Percentiles rank a stretch among this genome's conserved stretches.
phyloP scores from a whole-genome alignment of 768 basidiomycete genomes.

The Tephrocybe sp. region DNA sequence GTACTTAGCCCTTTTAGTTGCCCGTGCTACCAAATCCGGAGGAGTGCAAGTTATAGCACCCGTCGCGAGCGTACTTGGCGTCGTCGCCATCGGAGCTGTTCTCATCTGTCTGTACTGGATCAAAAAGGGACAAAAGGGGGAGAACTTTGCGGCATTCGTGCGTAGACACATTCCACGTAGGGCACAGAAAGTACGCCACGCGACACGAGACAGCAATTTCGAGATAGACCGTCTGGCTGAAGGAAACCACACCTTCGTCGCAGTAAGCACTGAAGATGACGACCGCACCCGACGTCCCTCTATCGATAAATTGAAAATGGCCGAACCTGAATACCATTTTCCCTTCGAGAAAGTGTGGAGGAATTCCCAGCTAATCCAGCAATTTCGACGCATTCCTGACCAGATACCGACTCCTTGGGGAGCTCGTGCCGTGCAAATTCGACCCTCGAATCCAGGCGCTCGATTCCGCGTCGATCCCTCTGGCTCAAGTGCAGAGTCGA shows the following conservation, averaged over 20 bases:
- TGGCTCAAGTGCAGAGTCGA: constrained; percentile 15
- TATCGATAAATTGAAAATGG: neutral
- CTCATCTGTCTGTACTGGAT: constrained; percentile 4
- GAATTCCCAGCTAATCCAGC: constrained; percentile 15
- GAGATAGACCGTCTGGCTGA: constrained; percentile 17
- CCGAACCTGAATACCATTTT: constrained; percentile 1
- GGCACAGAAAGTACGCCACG: constrained; percentile 11
- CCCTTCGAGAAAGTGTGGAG: constrained; percentile 11
- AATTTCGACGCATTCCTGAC: constrained; percentile 15
- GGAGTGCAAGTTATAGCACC: constrained; percentile 10
- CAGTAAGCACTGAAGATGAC: neutral
- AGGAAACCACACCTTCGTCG: constrained; percentile 12
- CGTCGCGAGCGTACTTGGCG: constrained; percentile 7
- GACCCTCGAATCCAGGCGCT: constrained; percentile 5
- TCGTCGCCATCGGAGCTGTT: neutral
- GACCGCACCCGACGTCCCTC: neutral
- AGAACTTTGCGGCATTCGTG: neutral
- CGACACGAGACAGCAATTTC: constrained; percentile 6
- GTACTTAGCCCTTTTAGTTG: neutral
- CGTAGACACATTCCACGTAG: neutral
- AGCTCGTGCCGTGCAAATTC: constrained; percentile 13
- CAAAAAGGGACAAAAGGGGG: neutral
- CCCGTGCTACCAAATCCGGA: neutral
- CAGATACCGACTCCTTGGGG: constrained; percentile 18
- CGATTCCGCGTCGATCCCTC: constrained; percentile 20